Base-by-base conservation (phyloP, 164 flowering plant species). In the Vitis cinerea region DNA sequence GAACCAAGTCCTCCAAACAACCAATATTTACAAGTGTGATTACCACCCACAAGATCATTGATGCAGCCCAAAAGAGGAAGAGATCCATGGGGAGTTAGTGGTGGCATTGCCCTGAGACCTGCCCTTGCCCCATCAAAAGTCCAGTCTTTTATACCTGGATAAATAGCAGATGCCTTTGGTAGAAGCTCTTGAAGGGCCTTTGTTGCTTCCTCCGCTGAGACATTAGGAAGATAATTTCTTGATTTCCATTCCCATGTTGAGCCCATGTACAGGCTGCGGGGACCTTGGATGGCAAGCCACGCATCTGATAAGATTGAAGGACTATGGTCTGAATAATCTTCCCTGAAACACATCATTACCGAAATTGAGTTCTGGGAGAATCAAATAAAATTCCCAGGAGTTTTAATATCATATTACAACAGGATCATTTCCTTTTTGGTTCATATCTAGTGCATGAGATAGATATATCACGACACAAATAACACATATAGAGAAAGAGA, bases 221-320 rank as follows among this genome's bases (percentile, higher is more conserved):
- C 97, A 49, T 54, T 23, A 47, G 83, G 75, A 17, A 88, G 88
- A 60, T 75, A 86, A 66, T 96, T 84, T 74, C 81, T 84, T 14
- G 98, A 93, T 19, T 73, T 79, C 99, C 99, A 96, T 4, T 93
- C 92, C 98, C 98, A 91, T 72, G 99, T 96, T 37, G 99, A 89
- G n/a, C 99, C 99, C 84, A 96, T 57, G 68, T 77, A 72, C 55
- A 93, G 9, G 72, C 71, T 77, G 2, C 88, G 83, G 59, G 85
- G 82, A 5, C 93, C 97, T 59, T 87, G 97, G 55, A 88, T 69
- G 10, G 99, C 91, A 61, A 93, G 80, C 99, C 99, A 96, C 61
- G 97, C 97, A 77, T 90, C 92, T 48, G 99, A 88, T 65, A 95
- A 67, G 72, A 96, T 85, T 11, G 98, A 91, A 8, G 99, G 98